Percentiles rank a stretch among this genome's conserved stretches.
phyloP scores from a whole-genome alignment of 192 early-diverging fungal genomes.

The Cladochytrium replicatum region DNA sequence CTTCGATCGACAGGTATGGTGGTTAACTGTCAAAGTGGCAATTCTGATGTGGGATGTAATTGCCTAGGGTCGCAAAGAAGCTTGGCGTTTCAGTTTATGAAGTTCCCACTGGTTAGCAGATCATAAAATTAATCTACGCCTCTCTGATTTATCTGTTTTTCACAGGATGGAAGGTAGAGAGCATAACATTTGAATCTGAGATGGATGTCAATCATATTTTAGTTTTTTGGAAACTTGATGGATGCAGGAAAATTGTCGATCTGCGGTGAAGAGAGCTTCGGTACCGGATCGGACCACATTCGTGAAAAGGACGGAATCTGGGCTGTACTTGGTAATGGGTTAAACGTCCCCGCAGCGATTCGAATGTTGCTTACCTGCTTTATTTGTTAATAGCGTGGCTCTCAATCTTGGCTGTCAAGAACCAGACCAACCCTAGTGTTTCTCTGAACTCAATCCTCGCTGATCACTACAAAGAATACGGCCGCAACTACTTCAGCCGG shows the following conservation, averaged over 20 bases:
- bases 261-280: conserved; percentile 97
- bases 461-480: conserved; percentile 71
- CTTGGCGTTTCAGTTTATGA: conserved; percentile 72
- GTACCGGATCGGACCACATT: conserved; percentile 96
- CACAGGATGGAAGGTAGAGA: background rate
- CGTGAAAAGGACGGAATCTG: conserved; percentile 99
- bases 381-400: conserved; percentile 69
- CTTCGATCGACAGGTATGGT: conserved; percentile 62
- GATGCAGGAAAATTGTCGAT: conserved; percentile 87
- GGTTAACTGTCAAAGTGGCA: too few relatives aligned
- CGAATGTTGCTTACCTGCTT: too few relatives aligned
- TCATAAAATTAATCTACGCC: conserved; percentile 11
- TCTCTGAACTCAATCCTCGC: conserved; percentile 72
- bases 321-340: conserved; percentile 69
- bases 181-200: background rate
- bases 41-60: too few relatives aligned
- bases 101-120: conserved; percentile 68
- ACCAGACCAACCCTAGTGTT: conserved; percentile 40
- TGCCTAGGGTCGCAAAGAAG: conserved; percentile 66
- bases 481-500: conserved; percentile 93
- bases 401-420: conserved; percentile 75
- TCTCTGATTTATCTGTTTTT: background rate
- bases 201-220: background rate
- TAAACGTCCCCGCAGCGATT: too few relatives aligned
- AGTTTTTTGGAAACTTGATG: conserved; percentile 99